Percentiles rank a stretch among this genome's conserved stretches.
These are phyloP conservation scores for Russula dissimulans DNA, from an alignment of 768 basidiomycete genomes.

Conservation along the genomic window DNA sequence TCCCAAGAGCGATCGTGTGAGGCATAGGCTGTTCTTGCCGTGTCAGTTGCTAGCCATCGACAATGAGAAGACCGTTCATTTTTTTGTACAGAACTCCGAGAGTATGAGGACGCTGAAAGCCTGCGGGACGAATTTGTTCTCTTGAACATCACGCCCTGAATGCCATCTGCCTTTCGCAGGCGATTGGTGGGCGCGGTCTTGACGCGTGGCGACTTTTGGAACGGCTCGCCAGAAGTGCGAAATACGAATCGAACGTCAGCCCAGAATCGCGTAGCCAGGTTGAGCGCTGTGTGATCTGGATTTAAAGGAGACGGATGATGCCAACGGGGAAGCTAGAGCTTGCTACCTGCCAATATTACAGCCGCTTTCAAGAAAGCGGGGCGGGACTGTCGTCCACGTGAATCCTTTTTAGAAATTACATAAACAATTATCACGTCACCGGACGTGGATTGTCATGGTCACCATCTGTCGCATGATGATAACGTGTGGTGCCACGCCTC, in stretches of 20 bases:
- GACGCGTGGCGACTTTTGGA: background rate
- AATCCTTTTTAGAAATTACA: too few species aligned
- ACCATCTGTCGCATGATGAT: too few species aligned
- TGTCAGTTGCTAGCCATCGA: background rate
- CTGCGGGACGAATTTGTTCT: background rate
- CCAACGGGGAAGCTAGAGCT: too few species aligned
- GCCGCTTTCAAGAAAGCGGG: too few species aligned
- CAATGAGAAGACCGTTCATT: background rate
- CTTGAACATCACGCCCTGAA: background rate
- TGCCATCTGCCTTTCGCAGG: background rate
- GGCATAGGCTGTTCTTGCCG: background rate
- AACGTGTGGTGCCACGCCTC: too few species aligned
- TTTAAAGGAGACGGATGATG: background rate
- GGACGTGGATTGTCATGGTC: too few species aligned
- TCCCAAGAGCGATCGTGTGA: slow-evolving; percentile 1
- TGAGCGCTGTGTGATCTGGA: background rate
- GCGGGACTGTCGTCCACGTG: too few species aligned
- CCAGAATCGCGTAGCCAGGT: slow-evolving; percentile 9
- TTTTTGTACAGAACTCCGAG: background rate
- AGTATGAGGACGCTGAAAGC: background rate
- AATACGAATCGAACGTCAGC: slow-evolving; percentile 12
- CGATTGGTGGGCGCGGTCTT: background rate
- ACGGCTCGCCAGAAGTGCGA: background rate
- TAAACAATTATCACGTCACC: too few species aligned
- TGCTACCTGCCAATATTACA: too few species aligned